phyloP scores from a whole-genome alignment of 192 early-diverging fungal species.

The Umbelopsis sp. region DNA sequence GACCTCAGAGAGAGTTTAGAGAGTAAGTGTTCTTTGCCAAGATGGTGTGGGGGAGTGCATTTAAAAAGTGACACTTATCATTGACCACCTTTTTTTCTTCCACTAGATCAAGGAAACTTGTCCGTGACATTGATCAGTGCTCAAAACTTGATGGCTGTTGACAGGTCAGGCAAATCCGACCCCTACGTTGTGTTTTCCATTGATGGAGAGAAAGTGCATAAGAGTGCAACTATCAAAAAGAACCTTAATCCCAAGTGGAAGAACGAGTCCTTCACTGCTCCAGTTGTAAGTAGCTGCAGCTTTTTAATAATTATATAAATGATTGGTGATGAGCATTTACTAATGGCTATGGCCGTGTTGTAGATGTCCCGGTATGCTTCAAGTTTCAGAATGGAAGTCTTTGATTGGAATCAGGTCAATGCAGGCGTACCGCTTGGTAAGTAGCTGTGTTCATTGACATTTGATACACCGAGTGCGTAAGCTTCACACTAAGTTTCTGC shows the following conservation, averaged over 20 bases:
- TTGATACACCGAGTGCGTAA: too few species aligned
- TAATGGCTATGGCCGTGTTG: not conserved
- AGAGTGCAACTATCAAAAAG: constrained; percentile 63
- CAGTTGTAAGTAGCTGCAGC: constrained; percentile 26
- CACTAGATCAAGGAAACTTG: constrained; percentile 41
- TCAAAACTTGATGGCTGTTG: constrained; percentile 33
- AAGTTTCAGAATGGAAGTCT: constrained; percentile 56
- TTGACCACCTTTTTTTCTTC: too few species aligned
- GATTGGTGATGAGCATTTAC: not conserved
- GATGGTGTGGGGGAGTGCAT: too few species aligned
- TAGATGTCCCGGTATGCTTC: constrained; percentile 31
- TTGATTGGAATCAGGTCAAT: constrained; percentile 71
- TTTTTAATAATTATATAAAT: not conserved
- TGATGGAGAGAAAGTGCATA: constrained; percentile 62
- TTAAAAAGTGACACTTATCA: too few species aligned
- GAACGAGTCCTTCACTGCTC: constrained; percentile 24
- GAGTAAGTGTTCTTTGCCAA: constrained; percentile 26
- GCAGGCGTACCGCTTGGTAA: constrained; percentile 53
- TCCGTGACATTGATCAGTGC: constrained; percentile 29
- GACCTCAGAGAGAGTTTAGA: constrained; percentile 40
- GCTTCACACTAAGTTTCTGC: not conserved
- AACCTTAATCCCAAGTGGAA: constrained; percentile 58
- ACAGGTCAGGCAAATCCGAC: constrained; percentile 59
- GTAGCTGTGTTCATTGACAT: constrained; percentile 36
- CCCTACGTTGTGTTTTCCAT: constrained; percentile 65